Evolutionary conservation across 1,139 yeast genomes (phyloP), one percentile per base, ranked within the genome.

Genomic region (Suhomyces choctaworum): DNA sequence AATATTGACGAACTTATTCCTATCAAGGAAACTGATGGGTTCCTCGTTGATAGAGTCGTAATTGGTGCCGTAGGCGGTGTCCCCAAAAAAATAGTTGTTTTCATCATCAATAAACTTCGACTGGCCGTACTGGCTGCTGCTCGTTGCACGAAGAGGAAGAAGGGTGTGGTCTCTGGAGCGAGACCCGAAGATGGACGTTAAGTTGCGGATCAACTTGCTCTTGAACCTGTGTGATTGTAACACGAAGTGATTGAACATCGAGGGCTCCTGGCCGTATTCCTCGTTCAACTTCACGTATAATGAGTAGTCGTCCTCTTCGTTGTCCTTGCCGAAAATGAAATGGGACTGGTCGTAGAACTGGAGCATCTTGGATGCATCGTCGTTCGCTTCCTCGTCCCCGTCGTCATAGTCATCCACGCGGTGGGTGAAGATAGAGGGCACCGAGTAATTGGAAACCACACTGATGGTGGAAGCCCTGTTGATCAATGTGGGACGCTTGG

Each of bases 1-100:
- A 34, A 53, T 39, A 27, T 41, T 43, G 31, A 41, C 28, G 16
- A 35, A 34, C 10, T 42, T 39, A 25, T 43, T 36, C 14, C 51
- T 41, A 20, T 43, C 44, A 29, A 47, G 35, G 33, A 41, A 47
- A 7, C 29, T 26, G 7, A 62, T 52, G 11, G 56, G 56, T 25
- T 62, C 66, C 23, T 62, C 67, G 41, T 64, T 61, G 23, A 64
- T 53, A 7, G 70, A 63, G 43, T 63, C 66, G 35, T 65, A 64
- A 23, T 54, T 37, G 16, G 38, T 23, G 12, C 28, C 24, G 16
- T 36, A 29, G 8, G 36, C 27, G 25, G 19, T 23, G 6, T 32
- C 31, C 13, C 14, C 21, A 24, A 31, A 24, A 4, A 37, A 29
- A 16, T 22, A 29, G 16, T 26, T 22, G 23, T 25, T 26, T 13